Evolutionary conservation across 805 yeast genomes (phyloP).

Genomic region (Komagataella ulmi): DNA sequence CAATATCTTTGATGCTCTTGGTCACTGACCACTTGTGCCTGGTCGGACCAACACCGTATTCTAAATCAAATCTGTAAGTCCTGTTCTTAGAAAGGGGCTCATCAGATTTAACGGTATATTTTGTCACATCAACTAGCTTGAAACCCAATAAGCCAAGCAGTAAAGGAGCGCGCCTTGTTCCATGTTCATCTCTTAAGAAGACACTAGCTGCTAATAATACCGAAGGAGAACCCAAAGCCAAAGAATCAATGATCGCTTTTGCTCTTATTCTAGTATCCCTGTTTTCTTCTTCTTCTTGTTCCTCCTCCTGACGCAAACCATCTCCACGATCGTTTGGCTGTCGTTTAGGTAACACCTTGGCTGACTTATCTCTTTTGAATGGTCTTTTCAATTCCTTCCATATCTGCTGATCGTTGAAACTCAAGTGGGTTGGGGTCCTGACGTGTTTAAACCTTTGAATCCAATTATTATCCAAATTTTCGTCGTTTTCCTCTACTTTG

Average conservation of each 20-base stretch:
- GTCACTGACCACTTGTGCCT: conserved; percentile 70
- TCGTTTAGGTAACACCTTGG: not conserved
- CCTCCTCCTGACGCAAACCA: not conserved
- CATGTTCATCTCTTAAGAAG: conserved; percentile 65
- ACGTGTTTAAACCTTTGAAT: not conserved
- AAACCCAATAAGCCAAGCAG: conserved; percentile 62
- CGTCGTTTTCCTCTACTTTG: not conserved
- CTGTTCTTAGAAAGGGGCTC: conserved; percentile 20
- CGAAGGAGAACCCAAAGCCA: conserved; percentile 60
- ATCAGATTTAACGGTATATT: conserved; percentile 11
- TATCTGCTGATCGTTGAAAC: not conserved
- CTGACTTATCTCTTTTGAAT: not conserved
- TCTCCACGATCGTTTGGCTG: not conserved
- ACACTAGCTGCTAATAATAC: conserved; percentile 63
- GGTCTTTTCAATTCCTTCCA: not conserved
- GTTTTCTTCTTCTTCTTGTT: conserved; percentile 4
- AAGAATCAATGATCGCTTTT: conserved; percentile 28
- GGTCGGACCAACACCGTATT: conserved; percentile 79
- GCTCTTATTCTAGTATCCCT: conserved; percentile 13
- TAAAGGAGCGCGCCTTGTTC: conserved; percentile 70
- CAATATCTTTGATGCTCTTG: conserved; percentile 59
- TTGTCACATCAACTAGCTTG: conserved; percentile 37
- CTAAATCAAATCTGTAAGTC: conserved; percentile 57
- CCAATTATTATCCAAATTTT: not conserved
- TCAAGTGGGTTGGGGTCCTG: not conserved